A percentile compares a stretch with the other conserved stretches of the same genome.
Conservation (phyloP, 495 filamentous ascomycete genomes). For the Aspergillus asperescens region DNA sequence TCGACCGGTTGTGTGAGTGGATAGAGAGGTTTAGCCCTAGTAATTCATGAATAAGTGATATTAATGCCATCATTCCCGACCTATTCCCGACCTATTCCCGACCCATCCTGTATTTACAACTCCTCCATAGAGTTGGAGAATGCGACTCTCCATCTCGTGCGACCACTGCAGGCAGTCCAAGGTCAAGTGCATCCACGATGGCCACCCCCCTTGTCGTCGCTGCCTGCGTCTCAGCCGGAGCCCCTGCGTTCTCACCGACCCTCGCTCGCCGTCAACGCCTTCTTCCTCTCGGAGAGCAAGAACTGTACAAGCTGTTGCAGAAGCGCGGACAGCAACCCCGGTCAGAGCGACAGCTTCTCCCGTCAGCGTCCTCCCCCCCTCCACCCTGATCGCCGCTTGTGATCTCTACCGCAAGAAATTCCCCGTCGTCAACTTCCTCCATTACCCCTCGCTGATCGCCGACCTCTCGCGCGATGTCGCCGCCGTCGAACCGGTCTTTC, state of each 20-base stretch:
- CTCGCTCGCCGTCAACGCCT: constrained; percentile 17
- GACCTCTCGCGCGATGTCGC: constrained; percentile 33
- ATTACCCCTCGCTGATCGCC: constrained; percentile 40
- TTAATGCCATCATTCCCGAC: constrained; percentile 3
- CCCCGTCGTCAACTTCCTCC: constrained; percentile 41
- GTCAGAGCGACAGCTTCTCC: too few relatives aligned
- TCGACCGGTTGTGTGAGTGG: constrained; percentile 33
- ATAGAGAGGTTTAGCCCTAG: constrained; percentile 9
- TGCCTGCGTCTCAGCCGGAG: constrained; percentile 27
- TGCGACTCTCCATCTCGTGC: constrained; percentile 43
- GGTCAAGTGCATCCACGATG: constrained; percentile 41
- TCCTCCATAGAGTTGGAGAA: constrained; percentile 10
- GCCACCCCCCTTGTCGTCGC: constrained; percentile 36
- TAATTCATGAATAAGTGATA: not conserved
- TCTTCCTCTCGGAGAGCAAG: too few relatives aligned
- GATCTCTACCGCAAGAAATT: constrained; percentile 42
- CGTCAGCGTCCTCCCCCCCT: constrained; percentile 24
- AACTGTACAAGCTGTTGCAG: too few relatives aligned
- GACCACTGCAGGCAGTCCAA: constrained; percentile 40
- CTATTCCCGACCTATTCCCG: not conserved
- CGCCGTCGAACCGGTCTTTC: constrained; percentile 38
- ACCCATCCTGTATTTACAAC: too few relatives aligned
- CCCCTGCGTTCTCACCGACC: constrained; percentile 32
- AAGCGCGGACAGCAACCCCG: too few relatives aligned
- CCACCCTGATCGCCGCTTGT: constrained; percentile 35